phyloP scores from a whole-genome alignment of 306 rosid genomes.

The Biancaea sappan region DNA sequence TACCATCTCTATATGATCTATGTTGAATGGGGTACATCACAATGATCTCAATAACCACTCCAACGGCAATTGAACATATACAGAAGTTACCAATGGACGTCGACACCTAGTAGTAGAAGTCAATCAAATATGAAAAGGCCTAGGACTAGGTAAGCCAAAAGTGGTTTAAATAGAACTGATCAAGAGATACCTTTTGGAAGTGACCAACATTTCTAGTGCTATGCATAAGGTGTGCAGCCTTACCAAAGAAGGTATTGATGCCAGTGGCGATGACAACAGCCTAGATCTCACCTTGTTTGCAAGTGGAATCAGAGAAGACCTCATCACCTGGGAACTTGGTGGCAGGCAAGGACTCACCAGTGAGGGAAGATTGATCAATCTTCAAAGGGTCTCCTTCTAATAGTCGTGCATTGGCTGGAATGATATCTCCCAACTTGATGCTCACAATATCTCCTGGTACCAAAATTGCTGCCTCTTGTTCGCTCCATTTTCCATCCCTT shows the following conservation, averaged over 20 bases:
- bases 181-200: slow-evolving; percentile 65
- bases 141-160: no score
- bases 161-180: no score
- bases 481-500: slow-evolving; percentile 79
- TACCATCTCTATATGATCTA: slow-evolving; percentile 78
- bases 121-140: slow-evolving; percentile 12
- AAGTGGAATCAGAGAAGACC: slow-evolving; percentile 84
- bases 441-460: slow-evolving; percentile 90
- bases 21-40: slow-evolving; percentile 78
- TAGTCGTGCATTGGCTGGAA: slow-evolving; percentile 88
- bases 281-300: slow-evolving; percentile 90
- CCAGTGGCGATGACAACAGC: slow-evolving; percentile 88
- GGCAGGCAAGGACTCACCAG: slow-evolving; percentile 87
- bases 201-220: slow-evolving; percentile 93
- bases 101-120: slow-evolving; percentile 58
- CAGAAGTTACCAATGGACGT: slow-evolving; percentile 89
- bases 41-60: slow-evolving; percentile 69
- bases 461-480: slow-evolving; percentile 70
- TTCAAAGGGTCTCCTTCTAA: slow-evolving; percentile 82
- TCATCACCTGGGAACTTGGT: slow-evolving; percentile 65
- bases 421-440: slow-evolving; percentile 84
- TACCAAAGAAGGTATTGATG: slow-evolving; percentile 84
- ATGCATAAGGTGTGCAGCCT: slow-evolving; percentile 87
- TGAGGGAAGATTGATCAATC: slow-evolving; percentile 84
- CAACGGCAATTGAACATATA: slow-evolving; percentile 76